Evolutionary conservation across 2,329 filamentous ascomycete genomes (phyloP).

Genomic region (Scolecobasidium constrictum): DNA sequence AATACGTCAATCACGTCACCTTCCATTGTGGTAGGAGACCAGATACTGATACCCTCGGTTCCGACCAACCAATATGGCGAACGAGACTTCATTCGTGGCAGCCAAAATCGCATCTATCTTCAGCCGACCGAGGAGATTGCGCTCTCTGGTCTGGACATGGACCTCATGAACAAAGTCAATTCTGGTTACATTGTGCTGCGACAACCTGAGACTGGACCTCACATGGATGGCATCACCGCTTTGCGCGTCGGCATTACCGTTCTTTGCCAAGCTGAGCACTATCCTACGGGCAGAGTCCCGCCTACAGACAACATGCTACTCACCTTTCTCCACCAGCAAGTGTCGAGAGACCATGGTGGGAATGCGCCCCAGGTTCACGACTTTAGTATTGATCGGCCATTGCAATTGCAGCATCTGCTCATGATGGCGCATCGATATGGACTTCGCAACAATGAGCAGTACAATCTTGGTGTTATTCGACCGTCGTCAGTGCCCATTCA

Average conservation of each 20-base stretch:
- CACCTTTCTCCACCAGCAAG: neutral
- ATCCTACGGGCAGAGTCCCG: neutral
- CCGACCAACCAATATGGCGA: too few species aligned
- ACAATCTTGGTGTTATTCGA: conserved; percentile 1
- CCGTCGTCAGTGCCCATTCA: neutral
- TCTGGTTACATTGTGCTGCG: neutral
- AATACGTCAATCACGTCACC: neutral
- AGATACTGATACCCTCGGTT: too few species aligned
- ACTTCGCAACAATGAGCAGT: neutral
- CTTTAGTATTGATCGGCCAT: neutral
- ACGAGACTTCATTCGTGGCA: neutral
- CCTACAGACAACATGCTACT: neutral
- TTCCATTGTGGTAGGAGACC: neutral
- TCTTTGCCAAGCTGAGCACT: too few species aligned
- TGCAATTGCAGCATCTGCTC: neutral
- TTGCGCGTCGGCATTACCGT: neutral
- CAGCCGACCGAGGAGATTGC: neutral
- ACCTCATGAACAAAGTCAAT: neutral
- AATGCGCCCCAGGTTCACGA: neutral
- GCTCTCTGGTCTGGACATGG: neutral
- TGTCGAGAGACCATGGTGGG: neutral
- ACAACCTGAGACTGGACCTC: neutral
- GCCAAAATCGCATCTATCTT: neutral
- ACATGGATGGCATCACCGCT: neutral
- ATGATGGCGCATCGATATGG: neutral